Evolutionary conservation across 176 grass and related monocot species (phyloP).

Genomic region (Phoenix dactylifera): DNA sequence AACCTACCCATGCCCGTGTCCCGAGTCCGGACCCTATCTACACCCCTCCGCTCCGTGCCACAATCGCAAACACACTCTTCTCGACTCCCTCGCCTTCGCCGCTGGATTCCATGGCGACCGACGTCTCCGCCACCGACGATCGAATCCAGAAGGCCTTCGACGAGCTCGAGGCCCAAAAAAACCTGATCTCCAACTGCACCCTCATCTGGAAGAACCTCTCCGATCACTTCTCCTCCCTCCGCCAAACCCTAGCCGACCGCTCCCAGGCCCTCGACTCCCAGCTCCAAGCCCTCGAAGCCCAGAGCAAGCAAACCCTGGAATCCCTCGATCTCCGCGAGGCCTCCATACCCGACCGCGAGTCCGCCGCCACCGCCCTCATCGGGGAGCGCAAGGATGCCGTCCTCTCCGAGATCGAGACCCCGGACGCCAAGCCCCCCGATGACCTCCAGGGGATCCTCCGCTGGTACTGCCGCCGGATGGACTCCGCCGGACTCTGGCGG

Average conservation of each 20-base stretch:
- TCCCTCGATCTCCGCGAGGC: constrained; percentile 41
- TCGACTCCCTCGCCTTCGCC: too few relatives aligned
- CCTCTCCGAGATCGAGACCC: constrained; percentile 26
- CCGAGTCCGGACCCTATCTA: too few relatives aligned
- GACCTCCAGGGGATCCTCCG: constrained; percentile 43
- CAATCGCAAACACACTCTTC: too few relatives aligned
- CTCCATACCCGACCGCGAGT: constrained; percentile 21
- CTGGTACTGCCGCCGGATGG: constrained; percentile 77
- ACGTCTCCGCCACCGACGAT: constrained; percentile 24
- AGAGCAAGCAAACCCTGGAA: constrained; percentile 20
- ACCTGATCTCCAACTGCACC: constrained; percentile 32
- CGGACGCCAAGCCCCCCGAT: constrained; percentile 10
- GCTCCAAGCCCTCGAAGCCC: constrained; percentile 20
- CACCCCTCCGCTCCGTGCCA: too few relatives aligned
- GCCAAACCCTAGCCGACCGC: constrained; percentile 44
- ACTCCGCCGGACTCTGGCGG: constrained; percentile 46
- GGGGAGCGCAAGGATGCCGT: constrained; percentile 23
- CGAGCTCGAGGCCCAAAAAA: constrained; percentile 49
- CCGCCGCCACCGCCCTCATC: constrained; percentile 8
- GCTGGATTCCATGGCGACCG: constrained; percentile 26
- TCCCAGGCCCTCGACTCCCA: constrained; percentile 31
- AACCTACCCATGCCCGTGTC: too few relatives aligned
- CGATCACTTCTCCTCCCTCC: constrained; percentile 47
- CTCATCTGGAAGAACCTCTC: constrained; percentile 35
- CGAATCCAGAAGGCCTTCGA: constrained; percentile 33